These are phyloP conservation scores for Lotmaria passim DNA, from an alignment of 208 protist species.

Conservation along the genomic window DNA sequence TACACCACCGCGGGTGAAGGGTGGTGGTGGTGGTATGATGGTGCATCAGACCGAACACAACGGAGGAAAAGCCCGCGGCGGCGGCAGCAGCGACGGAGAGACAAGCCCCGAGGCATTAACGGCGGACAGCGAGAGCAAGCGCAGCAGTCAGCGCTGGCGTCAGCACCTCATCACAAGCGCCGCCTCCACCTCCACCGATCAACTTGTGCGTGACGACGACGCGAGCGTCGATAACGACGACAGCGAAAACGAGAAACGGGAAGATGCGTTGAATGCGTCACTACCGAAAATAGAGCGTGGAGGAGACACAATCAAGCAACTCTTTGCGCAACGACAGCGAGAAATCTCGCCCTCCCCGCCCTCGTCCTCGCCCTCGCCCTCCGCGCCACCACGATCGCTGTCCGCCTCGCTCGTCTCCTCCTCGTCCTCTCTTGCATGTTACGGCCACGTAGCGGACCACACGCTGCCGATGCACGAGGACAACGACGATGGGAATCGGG, in stretches of 20 bases:
- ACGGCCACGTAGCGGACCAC: not conserved
- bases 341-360: slow-evolving; percentile 7
- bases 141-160: slow-evolving; percentile 32
- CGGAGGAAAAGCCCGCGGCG: too few species aligned
- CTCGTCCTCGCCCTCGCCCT: too few species aligned
- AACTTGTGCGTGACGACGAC: slow-evolving; percentile 12
- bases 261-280: too few species aligned
- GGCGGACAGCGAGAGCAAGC: slow-evolving; percentile 38
- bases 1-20: not conserved
- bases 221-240: not conserved
- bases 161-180: slow-evolving; percentile 8
- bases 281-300: not conserved
- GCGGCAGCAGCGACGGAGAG: not conserved
- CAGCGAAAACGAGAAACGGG: not conserved
- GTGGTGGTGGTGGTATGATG: not conserved
- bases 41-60: not conserved
- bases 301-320: not conserved
- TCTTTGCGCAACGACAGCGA: slow-evolving; percentile 2
- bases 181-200: slow-evolving; percentile 20
- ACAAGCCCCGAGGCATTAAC: slow-evolving; percentile 36
- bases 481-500: not conserved
- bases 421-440: not conserved
- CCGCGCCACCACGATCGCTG: too few species aligned
- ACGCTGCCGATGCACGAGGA: slow-evolving; percentile 11
- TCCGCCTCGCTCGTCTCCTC: not conserved